Conservation (phyloP, 306 rosid genomes). For the Medicago lupulina region DNA sequence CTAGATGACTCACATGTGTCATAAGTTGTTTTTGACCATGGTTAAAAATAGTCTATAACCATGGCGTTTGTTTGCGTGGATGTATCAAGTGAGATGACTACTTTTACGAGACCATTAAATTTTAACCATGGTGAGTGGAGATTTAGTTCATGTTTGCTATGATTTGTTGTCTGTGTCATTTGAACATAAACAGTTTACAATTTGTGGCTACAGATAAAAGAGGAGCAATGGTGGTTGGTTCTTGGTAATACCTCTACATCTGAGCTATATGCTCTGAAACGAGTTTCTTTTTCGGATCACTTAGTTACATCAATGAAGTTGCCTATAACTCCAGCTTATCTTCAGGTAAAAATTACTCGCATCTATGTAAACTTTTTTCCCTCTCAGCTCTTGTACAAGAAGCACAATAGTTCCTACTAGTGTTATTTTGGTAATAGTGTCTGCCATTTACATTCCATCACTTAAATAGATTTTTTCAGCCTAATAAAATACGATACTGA, state of each 20-base stretch:
- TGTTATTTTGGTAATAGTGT: background rate
- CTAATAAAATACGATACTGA: background rate
- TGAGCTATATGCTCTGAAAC: constrained; percentile 78
- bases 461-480: background rate
- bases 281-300: constrained; percentile 80
- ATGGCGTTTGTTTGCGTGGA: background rate
- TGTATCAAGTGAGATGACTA: constrained; percentile 6
- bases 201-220: constrained; percentile 69
- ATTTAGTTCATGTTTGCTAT: background rate
- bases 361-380: constrained; percentile 24
- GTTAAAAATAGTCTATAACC: background rate
- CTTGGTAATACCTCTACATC: constrained; percentile 78
- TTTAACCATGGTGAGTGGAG: background rate
- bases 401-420: background rate
- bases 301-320: constrained; percentile 80
- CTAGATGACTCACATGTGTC: background rate
- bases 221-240: constrained; percentile 97
- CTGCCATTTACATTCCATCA: constrained; percentile 15
- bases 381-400: constrained; percentile 17
- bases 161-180: constrained; percentile 17
- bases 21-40: background rate
- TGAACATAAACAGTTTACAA: constrained; percentile 19
- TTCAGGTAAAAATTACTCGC: constrained; percentile 58
- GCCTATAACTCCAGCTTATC: constrained; percentile 52
- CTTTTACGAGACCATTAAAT: background rate